Base-by-base conservation (phyloP, 2,329 filamentous ascomycete species). In the Aspergillus uvarum region DNA sequence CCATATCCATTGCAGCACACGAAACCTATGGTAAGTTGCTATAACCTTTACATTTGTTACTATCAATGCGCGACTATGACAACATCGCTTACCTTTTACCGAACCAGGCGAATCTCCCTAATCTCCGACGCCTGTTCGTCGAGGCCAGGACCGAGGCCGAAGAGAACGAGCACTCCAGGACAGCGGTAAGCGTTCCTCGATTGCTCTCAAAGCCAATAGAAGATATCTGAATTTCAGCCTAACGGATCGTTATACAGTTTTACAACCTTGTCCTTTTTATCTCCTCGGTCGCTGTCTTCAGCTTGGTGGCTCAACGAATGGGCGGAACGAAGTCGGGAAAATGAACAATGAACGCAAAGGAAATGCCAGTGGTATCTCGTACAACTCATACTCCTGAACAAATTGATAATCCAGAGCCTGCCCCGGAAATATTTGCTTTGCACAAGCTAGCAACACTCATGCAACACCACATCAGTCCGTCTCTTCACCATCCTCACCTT, bases 251-350 rank as follows among this genome's bases (percentile, higher is more conserved):
- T 47, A 10, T 14, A 22, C 52, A 76, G 95, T 99, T 99, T 76
- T 99, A 99, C 79, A 98, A 99, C 71, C 87, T 96, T 0, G 92
- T 97, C 1, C 82, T 98, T 2, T 99, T 98, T 80, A 94, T 99
- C 83, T 95, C 93, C 24, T 97, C 95, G 0, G 90, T 99, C 24
- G 92, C 94, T 7, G 87, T 96, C 61, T 97, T 98, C 80, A 96
- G 94, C 74, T 80, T 99, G 61, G 88, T 95, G 62, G 95, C 94
- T 29, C 95, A 99, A 72, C 89, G 89, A 67, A 90, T 97, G 84
- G 83, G 82, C 62, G 77, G 76, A 26, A 71, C 70, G 53, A 78
- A 76, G 61, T 60, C 70, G 21, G 66, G 69, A 47, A 76, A 72
- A 71, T 77, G 65, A 35, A 35, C 11, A 72, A 71, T 77, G 65